A percentile compares a stretch with the other conserved stretches of the same genome.
Conservation (phyloP, 768 basidiomycete genomes). For the Kondoa subrosea region DNA sequence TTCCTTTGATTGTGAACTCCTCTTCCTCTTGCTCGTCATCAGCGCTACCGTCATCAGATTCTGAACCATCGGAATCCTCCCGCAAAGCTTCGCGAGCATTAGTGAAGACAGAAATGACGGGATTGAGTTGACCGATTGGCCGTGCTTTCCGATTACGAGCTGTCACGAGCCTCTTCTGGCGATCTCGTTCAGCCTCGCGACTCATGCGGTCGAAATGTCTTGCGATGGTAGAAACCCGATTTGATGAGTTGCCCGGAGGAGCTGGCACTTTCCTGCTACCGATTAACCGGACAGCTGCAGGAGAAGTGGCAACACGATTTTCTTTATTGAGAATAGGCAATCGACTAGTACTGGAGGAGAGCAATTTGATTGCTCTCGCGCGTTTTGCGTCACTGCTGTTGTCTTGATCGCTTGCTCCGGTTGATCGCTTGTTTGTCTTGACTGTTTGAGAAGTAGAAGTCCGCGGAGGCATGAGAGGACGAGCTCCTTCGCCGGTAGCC, state of each 20-base stretch:
- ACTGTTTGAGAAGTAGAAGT: neutral
- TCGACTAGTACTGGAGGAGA: neutral
- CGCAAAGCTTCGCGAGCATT: conserved; percentile 9
- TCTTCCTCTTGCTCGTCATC: conserved; percentile 38
- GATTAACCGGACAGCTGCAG: neutral
- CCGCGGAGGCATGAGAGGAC: neutral
- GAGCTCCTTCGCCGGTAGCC: neutral
- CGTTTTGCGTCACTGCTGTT: neutral
- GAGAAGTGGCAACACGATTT: neutral
- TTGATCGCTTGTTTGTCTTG: neutral
- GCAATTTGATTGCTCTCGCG: neutral
- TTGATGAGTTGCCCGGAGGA: neutral
- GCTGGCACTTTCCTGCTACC: neutral
- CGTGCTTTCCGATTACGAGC: conserved; percentile 72
- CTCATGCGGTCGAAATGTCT: conserved; percentile 73
- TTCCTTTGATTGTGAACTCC: neutral
- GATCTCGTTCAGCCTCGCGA: conserved; percentile 43
- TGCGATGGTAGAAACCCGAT: conserved; percentile 59
- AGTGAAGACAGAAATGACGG: conserved; percentile 54
- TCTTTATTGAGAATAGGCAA: neutral
- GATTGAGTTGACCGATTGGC: conserved; percentile 73
- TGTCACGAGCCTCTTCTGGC: conserved; percentile 50
- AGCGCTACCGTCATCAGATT: conserved; percentile 59
- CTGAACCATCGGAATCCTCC: conserved; percentile 39
- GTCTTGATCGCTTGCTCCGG: neutral